Conservation (phyloP, 129 eudicot genomes). For the Arctium minus region DNA sequence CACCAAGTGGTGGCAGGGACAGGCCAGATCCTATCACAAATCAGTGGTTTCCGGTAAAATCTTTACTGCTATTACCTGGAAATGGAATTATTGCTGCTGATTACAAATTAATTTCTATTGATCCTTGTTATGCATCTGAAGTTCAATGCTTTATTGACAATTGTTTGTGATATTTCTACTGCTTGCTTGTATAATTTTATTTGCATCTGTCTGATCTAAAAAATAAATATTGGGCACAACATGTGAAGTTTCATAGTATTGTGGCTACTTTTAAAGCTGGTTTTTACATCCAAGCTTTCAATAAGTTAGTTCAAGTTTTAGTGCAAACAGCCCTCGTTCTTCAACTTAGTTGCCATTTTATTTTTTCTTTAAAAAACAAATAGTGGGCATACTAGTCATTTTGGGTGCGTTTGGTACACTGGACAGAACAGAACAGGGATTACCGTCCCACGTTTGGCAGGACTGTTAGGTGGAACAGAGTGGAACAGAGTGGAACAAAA, state of each 20-base stretch:
- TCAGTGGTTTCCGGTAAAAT: conserved; percentile 87
- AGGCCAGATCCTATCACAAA: conserved; percentile 89
- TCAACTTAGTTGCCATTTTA: neutral
- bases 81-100: too few species aligned
- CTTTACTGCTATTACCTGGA: conserved; percentile 1
- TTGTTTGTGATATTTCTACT: neutral
- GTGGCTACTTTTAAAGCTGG: neutral
- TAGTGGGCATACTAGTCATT: neutral
- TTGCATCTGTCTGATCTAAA: too few species aligned
- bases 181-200: too few species aligned
- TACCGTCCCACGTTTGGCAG: too few species aligned
- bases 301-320: too few species aligned
- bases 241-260: too few species aligned
- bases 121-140: neutral
- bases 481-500: too few species aligned
- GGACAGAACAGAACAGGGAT: too few species aligned
- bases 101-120: too few species aligned
- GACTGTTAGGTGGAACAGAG: too few species aligned
- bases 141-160: neutral
- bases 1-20: conserved; percentile 99
- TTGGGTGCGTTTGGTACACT: neutral
- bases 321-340: neutral
- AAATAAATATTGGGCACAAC: too few species aligned
- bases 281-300: too few species aligned
- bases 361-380: neutral